These are phyloP conservation scores for Gonapodya sp. DNA, from an alignment of 192 early-diverging fungal genomes.

Conservation along the genomic window DNA sequence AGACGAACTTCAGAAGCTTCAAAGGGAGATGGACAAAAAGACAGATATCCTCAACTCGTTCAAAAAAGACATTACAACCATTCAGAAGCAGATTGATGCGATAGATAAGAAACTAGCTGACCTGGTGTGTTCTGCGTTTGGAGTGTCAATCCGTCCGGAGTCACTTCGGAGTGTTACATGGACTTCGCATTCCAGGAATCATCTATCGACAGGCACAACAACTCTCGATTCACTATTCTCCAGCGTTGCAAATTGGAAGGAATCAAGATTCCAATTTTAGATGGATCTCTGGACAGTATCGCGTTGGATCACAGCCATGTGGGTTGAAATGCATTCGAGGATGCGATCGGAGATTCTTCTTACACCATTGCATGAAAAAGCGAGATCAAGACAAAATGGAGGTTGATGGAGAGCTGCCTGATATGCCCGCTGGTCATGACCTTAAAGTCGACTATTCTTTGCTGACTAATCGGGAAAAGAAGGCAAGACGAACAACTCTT, in stretches of 20 bases:
- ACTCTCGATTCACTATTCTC: constrained; percentile 69
- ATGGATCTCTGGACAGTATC: constrained; percentile 66
- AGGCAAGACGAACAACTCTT: background rate
- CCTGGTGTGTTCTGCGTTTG: background rate
- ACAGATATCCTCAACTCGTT: constrained; percentile 10
- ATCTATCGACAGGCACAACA: constrained; percentile 66
- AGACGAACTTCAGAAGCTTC: constrained; percentile 41
- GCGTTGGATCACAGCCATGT: constrained; percentile 58
- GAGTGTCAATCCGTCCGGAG: background rate
- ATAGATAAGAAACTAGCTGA: background rate
- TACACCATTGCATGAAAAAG: background rate
- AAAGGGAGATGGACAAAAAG: constrained; percentile 58
- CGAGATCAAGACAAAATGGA: constrained; percentile 20
- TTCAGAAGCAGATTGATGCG: background rate
- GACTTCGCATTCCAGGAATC: constrained; percentile 45
- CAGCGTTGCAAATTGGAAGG: constrained; percentile 89
- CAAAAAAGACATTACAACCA: background rate
- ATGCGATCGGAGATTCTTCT: background rate
- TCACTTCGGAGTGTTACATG: background rate
- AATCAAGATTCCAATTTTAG: constrained; percentile 71
- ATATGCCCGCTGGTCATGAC: constrained; percentile 10
- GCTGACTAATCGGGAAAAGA: constrained; percentile 12
- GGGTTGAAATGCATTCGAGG: constrained; percentile 11
- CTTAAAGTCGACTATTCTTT: constrained; percentile 16
- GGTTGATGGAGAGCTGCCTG: constrained; percentile 13